Evolutionary conservation across 768 basidiomycete genomes (phyloP).

Genomic region (Boletus vinaceobasis): DNA sequence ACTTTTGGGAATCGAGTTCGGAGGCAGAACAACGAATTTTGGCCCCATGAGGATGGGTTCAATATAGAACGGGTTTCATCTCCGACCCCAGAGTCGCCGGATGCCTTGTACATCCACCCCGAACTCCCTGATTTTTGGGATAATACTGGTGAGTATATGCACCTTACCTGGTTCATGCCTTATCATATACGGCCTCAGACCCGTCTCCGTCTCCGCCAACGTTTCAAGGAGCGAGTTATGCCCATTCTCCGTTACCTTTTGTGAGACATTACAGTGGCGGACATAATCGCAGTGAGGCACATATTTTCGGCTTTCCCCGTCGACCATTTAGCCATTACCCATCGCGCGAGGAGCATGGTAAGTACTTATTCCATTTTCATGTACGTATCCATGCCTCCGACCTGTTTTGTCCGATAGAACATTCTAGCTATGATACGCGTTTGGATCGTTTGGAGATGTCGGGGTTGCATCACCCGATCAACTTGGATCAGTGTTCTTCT

Average conservation of each 20-base stretch:
- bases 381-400: background rate
- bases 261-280: background rate
- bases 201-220: conserved; percentile 37
- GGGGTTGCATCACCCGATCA: background rate
- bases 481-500: background rate
- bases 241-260: conserved; percentile 2
- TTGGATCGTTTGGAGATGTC: background rate
- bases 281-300: background rate
- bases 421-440: background rate
- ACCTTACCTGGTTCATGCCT: background rate
- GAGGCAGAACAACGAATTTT: background rate
- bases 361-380: background rate
- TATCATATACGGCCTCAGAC: conserved; percentile 28
- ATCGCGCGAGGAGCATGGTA: background rate
- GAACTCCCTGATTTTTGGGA: conserved; percentile 7
- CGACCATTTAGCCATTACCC: background rate
- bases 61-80: conserved; percentile 2
- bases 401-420: conserved; percentile 6
- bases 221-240: conserved; percentile 12
- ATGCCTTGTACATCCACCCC: conserved; percentile 2
- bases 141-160: conserved; percentile 29
- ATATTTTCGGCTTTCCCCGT: background rate
- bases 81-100: conserved; percentile 5
- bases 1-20: background rate
- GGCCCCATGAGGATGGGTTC: background rate